Evolutionary conservation across 2,329 filamentous ascomycete species (phyloP), one percentile per base, ranked within the genome.

Genomic region (Colletotrichum gigasporum): DNA sequence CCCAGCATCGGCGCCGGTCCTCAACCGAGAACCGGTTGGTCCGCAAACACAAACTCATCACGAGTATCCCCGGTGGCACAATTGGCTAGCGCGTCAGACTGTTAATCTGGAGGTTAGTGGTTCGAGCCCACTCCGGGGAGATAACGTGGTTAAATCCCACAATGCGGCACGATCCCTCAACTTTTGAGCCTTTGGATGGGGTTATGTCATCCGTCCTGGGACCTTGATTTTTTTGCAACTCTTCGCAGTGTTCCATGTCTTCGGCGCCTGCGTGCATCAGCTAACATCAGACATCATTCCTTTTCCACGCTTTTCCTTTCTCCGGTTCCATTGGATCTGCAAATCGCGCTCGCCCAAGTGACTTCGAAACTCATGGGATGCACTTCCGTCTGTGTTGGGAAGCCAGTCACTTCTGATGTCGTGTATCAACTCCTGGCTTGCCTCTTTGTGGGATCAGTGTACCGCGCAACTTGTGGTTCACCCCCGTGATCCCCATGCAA

Each of bases 51-150:
- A 24, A 4, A 26, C 48, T 50, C 28, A 12, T 14, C 2, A 5
- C 3, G 62, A 55, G 56, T 22, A 51, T 65, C 62, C 62, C 62
- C 62, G 56, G 50, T 65, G 62, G 62, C 62, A 65, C 62, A 65
- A 65, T 65, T 65, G 62, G 62, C 62, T 65, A 65, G 62, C 62
- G 62, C 62, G 62, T 65, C 62, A 65, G 62, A 62, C 62, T 65
- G 62, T 65, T 65, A 65, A 65, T 65, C 62, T 65, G 62, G 62
- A 65, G 62, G 62, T 65, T 65, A 42, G 62, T 65, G 62, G 62
- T 65, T 65, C 62, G 62, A 65, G 62, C 62, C 62, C 62, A 65
- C 62, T 42, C 57, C 56, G 62, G 62, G 62, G 62, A 65, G 62
- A 14, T 1, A 1, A 18, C 11, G 56, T 62, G 62, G 62, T 62